Evolutionary conservation across 1,284 basidiomycete genomes (phyloP), one percentile per base, ranked within the genome.

Genomic region (Sporisorium reilianum): DNA sequence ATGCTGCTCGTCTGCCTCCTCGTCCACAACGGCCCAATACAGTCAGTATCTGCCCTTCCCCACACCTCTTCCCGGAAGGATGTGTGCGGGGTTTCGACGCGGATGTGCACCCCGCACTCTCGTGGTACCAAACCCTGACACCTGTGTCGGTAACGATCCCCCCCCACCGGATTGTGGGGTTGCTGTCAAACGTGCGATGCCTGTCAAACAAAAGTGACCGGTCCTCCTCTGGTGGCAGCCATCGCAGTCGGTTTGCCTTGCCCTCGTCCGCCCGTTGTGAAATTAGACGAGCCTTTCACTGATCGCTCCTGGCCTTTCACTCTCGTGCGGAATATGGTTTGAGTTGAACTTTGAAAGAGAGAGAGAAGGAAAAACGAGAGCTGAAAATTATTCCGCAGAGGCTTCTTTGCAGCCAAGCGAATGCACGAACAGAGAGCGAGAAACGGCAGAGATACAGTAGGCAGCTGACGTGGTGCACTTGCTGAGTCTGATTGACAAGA

Each of bases 161-260:
- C n/a, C n/a, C n/a, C 50, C 34, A 53, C 62, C 55, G 20, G 32
- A 58, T 58, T 64, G 62, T 46, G 62, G 62, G 55, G 62, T 65
- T 12, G 50, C 26, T 64, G 51, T 40, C 55, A 54, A 30, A n/a
- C 20, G 26, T 34, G n/a, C n/a, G n/a, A n/a, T n/a, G 0, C 12
- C 16, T 1, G 20, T 42, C 12, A n/a, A n/a, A n/a, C 5, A 20
- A 12, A 57, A 58, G 50, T 58, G 55, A 57, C 62, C 62, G 55
- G 55, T 44, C 51, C 55, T 3, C n/a, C n/a, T n/a, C n/a, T 26
- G 12, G 25, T 28, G 18, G 25, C 11, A 5, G 22, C 25, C 25
- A 30, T 10, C 28, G 25, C 26, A 28, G 44, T 10, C 34, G 10
- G 20, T 22, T 16, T 40, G 7, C 8, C 14, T 18, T 40, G 3